Percentiles rank a stretch among this genome's conserved stretches.
phyloP scores from a whole-genome alignment of 75 land plant genomes.

The Adiantum capillusveneris region DNA sequence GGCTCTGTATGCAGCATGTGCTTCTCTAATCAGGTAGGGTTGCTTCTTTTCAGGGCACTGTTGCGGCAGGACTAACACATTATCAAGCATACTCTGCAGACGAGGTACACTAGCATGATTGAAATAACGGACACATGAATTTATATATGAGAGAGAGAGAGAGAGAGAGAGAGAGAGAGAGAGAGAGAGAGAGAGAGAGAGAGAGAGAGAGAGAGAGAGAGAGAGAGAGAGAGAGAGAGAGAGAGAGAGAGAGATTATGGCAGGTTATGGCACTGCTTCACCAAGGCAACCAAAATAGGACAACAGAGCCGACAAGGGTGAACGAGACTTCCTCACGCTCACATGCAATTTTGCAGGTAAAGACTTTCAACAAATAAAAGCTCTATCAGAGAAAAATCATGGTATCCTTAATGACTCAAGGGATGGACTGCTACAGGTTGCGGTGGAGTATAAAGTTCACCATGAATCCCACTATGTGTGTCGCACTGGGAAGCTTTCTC shows the following conservation, averaged over 20 bases:
- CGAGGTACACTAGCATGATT: conserved; percentile 5
- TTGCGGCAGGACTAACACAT: conserved; percentile 15
- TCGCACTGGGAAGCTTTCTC: conserved; percentile 15
- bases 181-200: no score
- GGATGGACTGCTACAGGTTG: conserved; percentile 14
- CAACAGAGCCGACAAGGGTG: conserved; percentile 17
- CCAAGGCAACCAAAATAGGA: conserved; percentile 16
- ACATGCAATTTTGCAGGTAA: conserved; percentile 26
- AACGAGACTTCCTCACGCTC: conserved; percentile 31
- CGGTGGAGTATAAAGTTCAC: conserved; percentile 9
- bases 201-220: background rate
- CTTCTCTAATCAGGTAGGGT: no score
- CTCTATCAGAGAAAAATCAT: background rate
- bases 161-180: conserved; percentile 6
- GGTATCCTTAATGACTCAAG: background rate
- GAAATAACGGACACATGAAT: no score
- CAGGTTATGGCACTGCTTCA: conserved; percentile 26
- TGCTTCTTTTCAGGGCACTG: conserved; percentile 13
- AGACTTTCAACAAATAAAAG: background rate
- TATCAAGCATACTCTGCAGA: conserved; percentile 13
- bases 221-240: background rate
- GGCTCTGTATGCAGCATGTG: no score
- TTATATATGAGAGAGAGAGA: conserved; percentile 6
- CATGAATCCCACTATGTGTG: conserved; percentile 1
- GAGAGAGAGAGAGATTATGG: no score